Evolutionary conservation across 2,329 filamentous ascomycete genomes (phyloP).

Genomic region (Metarhizium sp.): DNA sequence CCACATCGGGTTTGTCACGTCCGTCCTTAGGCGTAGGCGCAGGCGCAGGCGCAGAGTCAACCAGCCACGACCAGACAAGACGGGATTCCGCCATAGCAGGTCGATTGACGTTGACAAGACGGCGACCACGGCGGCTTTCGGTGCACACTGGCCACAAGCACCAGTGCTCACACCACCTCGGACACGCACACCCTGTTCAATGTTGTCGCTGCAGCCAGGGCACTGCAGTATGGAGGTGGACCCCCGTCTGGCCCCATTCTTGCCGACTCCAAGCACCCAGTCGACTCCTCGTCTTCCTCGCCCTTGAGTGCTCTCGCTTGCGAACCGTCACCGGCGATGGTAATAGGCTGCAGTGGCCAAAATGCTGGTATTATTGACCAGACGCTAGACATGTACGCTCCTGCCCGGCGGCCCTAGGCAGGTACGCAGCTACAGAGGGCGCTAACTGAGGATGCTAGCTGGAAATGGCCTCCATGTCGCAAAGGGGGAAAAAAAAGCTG

Average conservation of each 20-base stretch:
- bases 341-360: background rate
- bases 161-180: background rate
- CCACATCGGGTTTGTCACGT: too few relatives aligned
- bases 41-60: too few relatives aligned
- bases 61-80: too few relatives aligned
- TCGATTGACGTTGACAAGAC: too few relatives aligned
- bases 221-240: conserved; percentile 3
- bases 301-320: background rate
- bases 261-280: background rate
- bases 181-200: background rate
- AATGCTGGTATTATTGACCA: background rate
- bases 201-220: background rate
- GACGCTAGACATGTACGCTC: background rate
- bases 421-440: conserved; percentile 8
- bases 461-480: background rate
- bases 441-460: conserved; percentile 3
- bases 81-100: too few relatives aligned
- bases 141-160: background rate
- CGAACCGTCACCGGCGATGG: background rate
- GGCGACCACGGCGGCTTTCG: too few relatives aligned
- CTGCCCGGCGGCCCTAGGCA: background rate
- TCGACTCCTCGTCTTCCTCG: too few relatives aligned
- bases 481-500: too few relatives aligned
- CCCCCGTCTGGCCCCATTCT: background rate
- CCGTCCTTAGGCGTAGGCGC: too few relatives aligned